Base-by-base conservation (phyloP, 2,329 filamentous ascomycete genomes). In the Aspergillus ruber region DNA sequence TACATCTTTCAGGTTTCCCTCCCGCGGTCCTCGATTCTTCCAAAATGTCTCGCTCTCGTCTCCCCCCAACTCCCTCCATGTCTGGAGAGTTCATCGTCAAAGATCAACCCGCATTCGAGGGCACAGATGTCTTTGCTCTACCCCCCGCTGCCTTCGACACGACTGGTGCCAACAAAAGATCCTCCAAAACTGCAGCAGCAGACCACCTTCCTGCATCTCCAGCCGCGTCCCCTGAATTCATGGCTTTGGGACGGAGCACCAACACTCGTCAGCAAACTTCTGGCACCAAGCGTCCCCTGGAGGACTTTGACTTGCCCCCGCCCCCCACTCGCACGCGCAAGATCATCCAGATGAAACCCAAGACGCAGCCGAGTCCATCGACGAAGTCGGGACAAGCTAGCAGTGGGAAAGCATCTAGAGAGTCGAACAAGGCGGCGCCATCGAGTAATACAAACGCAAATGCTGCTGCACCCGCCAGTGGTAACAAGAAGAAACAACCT, bases 271-370 rank as follows among this genome's bases (percentile, higher is more conserved):
- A 60, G 55, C 48, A 59, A 58, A n/a, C 29, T 15, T 36, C 59
- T 58, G 63, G 58, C 49, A 50, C 62, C 56, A 71, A 76, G 59
- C 62, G 68, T 35, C 62, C 70, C 18, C 56, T 72, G 50, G 67
- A 69, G 27, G 66, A 70, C 23, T 94, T 95, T 66, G 80, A 86
- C 8, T 79, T 98, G 13, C 93, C 93, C 17, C 93, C 93, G 8
- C 93, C 91, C 13, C 93, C 93, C 0, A 95, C 90, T 3, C 79
- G 91, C 53, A 88, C 89, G 38, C 85, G 91, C 60, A 97, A 94
- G 73, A 97, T 98, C 65, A 97, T 97, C 49, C 91, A 97, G 71
- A 95, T 97, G 90, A 95, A 95, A 69, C 91, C 82, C 9, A 74
- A 75, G 50, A 63, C 64, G 2, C 65, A 65, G 45, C 59, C 65